These are phyloP conservation scores for Aspergillus wentii DNA, from an alignment of 495 filamentous ascomycete genomes.

Conservation along the genomic window DNA sequence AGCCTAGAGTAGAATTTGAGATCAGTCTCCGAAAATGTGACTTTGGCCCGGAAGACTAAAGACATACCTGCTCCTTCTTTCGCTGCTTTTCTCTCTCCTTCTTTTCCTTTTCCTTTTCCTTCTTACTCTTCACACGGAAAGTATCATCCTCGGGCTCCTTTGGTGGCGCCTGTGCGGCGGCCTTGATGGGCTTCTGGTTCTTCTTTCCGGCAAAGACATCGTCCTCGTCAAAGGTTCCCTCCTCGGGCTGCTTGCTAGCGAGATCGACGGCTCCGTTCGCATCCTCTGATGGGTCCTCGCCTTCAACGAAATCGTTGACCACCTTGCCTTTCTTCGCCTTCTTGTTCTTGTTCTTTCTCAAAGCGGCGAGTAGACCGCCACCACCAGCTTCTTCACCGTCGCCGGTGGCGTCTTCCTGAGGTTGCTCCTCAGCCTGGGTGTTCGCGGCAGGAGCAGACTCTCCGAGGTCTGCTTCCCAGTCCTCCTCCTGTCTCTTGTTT, in stretches of 20 bases:
- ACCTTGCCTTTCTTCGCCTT: constrained; percentile 85
- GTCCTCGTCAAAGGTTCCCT: constrained; percentile 82
- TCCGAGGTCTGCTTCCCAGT: constrained; percentile 96
- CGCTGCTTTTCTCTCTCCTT: constrained; percentile 90
- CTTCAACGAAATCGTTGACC: constrained; percentile 67
- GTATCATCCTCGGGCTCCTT: constrained; percentile 54
- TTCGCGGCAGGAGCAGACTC: constrained; percentile 58
- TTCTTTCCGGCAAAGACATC: constrained; percentile 70
- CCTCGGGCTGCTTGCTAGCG: constrained; percentile 70
- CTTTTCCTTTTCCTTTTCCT: constrained; percentile 93
- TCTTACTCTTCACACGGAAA: constrained; percentile 81
- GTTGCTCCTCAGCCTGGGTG: constrained; percentile 42
- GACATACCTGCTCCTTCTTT: constrained; percentile 79
- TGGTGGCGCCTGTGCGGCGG: constrained; percentile 34
- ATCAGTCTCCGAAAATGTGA: no score
- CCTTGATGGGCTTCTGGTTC: constrained; percentile 54
- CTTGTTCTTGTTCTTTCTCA: constrained; percentile 87
- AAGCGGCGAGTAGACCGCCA: constrained; percentile 75
- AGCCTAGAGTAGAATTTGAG: no score
- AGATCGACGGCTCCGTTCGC: constrained; percentile 41
- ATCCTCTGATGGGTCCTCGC: constrained; percentile 54
- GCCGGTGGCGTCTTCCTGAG: constrained; percentile 33
- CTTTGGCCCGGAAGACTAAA: no score
- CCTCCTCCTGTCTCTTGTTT: constrained; percentile 80
- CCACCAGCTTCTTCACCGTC: constrained; percentile 51